Percentiles rank a stretch among this genome's conserved stretches.
These are phyloP conservation scores for Eremomyces bilateralis DNA, from an alignment of 495 filamentous ascomycete genomes.

Conservation along the genomic window DNA sequence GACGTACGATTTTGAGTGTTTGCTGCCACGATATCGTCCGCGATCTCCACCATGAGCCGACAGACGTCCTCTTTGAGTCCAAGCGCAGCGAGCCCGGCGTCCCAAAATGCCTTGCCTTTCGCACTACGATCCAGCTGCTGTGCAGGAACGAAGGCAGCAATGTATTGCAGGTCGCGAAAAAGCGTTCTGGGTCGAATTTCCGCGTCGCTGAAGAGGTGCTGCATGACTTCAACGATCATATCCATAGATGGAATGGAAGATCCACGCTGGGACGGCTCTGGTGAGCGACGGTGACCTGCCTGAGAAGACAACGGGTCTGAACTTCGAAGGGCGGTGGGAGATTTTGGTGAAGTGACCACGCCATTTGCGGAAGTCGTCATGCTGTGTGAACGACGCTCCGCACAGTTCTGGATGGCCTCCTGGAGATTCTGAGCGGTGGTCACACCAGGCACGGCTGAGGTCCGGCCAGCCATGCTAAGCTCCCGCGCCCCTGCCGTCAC, in stretches of 20 bases:
- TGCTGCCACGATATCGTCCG: conserved; percentile 47
- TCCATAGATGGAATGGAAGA: conserved; percentile 30
- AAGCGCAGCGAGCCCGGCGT: conserved; percentile 72
- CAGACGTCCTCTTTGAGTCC: conserved; percentile 78
- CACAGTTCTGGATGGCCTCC: conserved; percentile 44
- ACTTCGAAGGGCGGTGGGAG: conserved; percentile 4
- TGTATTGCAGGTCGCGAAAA: conserved; percentile 89
- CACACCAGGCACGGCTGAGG: conserved; percentile 8
- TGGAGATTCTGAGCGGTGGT: conserved; percentile 27
- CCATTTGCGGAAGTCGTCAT: conserved; percentile 11
- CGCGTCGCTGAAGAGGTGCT: conserved; percentile 54
- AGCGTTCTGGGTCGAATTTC: conserved; percentile 70
- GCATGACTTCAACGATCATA: conserved; percentile 57
- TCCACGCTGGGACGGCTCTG: background rate
- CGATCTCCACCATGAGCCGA: conserved; percentile 72
- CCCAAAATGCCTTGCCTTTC: conserved; percentile 82
- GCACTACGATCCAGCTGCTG: conserved; percentile 66
- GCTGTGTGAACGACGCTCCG: conserved; percentile 42
- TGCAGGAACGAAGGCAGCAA: conserved; percentile 74
- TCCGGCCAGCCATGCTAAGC: conserved; percentile 11
- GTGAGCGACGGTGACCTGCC: no score
- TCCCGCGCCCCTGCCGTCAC: conserved; percentile 16
- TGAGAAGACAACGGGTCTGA: conserved; percentile 16
- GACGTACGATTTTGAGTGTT: conserved; percentile 31
- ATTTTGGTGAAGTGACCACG: no score